These are phyloP conservation scores for Capronia epimyces DNA, from an alignment of 2,329 filamentous ascomycete genomes.

Conservation along the genomic window DNA sequence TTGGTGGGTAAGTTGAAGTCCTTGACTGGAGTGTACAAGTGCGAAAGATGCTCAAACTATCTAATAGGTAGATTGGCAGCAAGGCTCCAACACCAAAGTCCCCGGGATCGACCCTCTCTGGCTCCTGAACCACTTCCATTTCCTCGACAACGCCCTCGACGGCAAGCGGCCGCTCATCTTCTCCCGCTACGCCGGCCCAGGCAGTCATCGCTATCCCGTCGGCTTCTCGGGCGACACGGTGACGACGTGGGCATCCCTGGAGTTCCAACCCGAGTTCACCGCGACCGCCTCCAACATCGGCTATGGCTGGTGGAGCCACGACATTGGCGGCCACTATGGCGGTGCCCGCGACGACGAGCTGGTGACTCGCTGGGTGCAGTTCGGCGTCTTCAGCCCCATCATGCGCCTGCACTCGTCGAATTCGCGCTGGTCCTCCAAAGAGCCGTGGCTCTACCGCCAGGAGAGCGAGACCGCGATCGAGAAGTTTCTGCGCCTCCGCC, in stretches of 20 bases:
- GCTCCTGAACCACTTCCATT: constrained; percentile 62
- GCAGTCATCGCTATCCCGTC: constrained; percentile 59
- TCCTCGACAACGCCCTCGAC: constrained; percentile 47
- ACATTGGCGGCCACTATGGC: constrained; percentile 59
- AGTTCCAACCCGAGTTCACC: constrained; percentile 63
- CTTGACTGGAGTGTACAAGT: too few species aligned
- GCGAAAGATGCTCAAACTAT: too few species aligned
- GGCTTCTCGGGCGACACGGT: constrained; percentile 60
- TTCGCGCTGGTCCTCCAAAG: constrained; percentile 55
- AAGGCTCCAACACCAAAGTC: constrained; percentile 52
- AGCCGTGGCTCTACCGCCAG: constrained; percentile 54
- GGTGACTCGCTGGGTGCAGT: constrained; percentile 56
- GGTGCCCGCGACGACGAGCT: constrained; percentile 56
- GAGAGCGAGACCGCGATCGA: constrained; percentile 47
- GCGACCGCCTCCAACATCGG: constrained; percentile 62
- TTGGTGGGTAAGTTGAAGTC: too few species aligned
- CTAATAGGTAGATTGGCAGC: constrained; percentile 67
- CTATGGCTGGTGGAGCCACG: constrained; percentile 64
- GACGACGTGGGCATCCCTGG: constrained; percentile 55
- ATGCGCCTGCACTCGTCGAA: constrained; percentile 57
- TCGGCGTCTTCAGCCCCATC: constrained; percentile 57
- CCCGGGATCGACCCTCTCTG: constrained; percentile 58
- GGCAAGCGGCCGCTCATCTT: constrained; percentile 50
- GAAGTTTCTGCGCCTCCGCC: constrained; percentile 50
- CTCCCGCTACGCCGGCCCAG: constrained; percentile 58